Percentiles rank a stretch among this genome's conserved stretches.
phyloP scores from a whole-genome alignment of 805 yeast genomes.

The Ogataea saltuana region DNA sequence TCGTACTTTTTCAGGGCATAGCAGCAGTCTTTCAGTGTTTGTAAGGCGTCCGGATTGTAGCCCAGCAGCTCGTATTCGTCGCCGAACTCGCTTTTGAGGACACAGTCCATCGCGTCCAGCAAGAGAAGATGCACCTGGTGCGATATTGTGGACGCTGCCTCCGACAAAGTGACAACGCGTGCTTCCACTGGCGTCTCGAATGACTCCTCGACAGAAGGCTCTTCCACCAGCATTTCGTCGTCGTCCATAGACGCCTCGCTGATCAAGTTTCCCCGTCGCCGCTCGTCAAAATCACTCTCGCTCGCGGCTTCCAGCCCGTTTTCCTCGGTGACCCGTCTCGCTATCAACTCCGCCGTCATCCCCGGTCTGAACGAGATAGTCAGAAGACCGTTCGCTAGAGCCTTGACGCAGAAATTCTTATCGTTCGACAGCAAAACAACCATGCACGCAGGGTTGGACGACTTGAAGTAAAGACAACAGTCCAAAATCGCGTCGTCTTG shows the following conservation, averaged over 20 bases:
- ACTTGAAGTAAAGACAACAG: conserved; percentile 69
- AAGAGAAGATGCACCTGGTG: conserved; percentile 44
- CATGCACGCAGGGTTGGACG: conserved; percentile 34
- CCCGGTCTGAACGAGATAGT: conserved; percentile 57
- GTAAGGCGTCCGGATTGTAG: conserved; percentile 41
- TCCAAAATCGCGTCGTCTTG: conserved; percentile 87
- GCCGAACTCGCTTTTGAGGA: conserved; percentile 57
- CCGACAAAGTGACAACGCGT: conserved; percentile 10
- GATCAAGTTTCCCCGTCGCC: conserved; percentile 10
- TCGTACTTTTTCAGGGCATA: conserved; percentile 46
- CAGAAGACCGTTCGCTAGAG: conserved; percentile 61
- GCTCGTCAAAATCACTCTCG: no score
- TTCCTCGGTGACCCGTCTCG: conserved; percentile 41
- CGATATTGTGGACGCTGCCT: conserved; percentile 33
- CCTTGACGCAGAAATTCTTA: conserved; percentile 77
- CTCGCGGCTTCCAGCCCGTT: conserved; percentile 7
- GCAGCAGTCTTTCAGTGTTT: conserved; percentile 44
- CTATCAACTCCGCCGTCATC: conserved; percentile 48
- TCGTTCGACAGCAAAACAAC: conserved; percentile 79
- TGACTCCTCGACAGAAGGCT: conserved; percentile 6
- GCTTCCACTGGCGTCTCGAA: not conserved
- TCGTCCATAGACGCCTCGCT: conserved; percentile 9
- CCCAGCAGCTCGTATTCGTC: conserved; percentile 55
- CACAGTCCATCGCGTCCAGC: conserved; percentile 48
- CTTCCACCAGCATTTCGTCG: conserved; percentile 20